Conservation (phyloP, 2,329 filamentous ascomycete species). For the Botryosphaeria dothidea region DNA sequence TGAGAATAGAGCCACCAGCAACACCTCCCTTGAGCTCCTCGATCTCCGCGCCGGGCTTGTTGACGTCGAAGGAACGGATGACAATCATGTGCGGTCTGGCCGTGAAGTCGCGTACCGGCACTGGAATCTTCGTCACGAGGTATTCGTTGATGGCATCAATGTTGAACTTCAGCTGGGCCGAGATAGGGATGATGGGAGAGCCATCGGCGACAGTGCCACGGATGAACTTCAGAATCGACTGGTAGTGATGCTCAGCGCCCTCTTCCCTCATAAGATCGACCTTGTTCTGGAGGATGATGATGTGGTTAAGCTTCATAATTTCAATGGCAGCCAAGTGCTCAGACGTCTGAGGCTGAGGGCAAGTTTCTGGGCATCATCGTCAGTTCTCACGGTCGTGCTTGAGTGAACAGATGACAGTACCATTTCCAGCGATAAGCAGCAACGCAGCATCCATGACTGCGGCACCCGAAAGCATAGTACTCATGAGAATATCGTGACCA, state of each 20-base stretch:
- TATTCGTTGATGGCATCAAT: conserved; percentile 97
- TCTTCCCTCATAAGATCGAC: conserved; percentile 98
- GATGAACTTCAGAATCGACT: conserved; percentile 98
- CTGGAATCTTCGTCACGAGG: conserved; percentile 91
- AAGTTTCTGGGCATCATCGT: conserved; percentile 63
- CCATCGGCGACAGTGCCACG: conserved; percentile 95
- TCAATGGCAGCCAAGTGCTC: conserved; percentile 99
- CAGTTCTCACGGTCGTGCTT: neutral
- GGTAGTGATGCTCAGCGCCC: conserved; percentile 87
- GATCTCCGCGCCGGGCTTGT: conserved; percentile 99
- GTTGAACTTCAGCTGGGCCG: conserved; percentile 98
- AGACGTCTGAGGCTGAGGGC: conserved; percentile 96
- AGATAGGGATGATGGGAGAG: conserved; percentile 93
- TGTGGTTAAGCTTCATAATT: conserved; percentile 99
- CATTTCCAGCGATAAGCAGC: conserved; percentile 91
- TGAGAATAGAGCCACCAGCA: conserved; percentile 93
- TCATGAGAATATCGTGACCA: conserved; percentile 99
- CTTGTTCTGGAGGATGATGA: conserved; percentile 99
- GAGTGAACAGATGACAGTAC: neutral
- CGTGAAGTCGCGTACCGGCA: conserved; percentile 87
- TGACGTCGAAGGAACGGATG: conserved; percentile 98
- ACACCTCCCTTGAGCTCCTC: conserved; percentile 98
- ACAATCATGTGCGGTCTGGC: conserved; percentile 97
- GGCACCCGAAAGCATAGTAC: conserved; percentile 98
- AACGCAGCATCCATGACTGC: conserved; percentile 99